Conservation (phyloP, 2,329 filamentous ascomycete species). For the Blastomyces emzantsi region DNA sequence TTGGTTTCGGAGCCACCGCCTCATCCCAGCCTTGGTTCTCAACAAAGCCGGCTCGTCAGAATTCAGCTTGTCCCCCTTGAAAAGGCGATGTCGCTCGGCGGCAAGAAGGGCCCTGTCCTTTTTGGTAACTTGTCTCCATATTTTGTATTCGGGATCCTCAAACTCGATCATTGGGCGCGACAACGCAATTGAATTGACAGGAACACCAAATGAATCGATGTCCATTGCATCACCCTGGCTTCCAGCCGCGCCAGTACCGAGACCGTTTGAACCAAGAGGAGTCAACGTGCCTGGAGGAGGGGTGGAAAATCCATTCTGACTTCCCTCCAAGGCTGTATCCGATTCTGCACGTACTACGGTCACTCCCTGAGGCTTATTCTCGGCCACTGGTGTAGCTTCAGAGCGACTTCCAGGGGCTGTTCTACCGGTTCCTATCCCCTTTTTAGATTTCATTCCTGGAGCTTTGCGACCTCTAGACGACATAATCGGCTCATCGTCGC, state of each 20-base stretch:
- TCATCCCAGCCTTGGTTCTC: conserved; percentile 78
- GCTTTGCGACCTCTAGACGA: conserved; percentile 88
- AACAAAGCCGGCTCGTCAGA: conserved; percentile 78
- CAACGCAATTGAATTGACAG: conserved; percentile 57
- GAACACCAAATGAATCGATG: conserved; percentile 61
- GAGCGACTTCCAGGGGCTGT: conserved; percentile 64
- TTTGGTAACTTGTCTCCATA: conserved; percentile 98
- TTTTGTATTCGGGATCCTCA: conserved; percentile 85
- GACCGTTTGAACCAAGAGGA: conserved; percentile 61
- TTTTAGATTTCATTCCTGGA: conserved; percentile 67
- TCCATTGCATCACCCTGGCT: conserved; percentile 83
- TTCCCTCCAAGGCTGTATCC: conserved; percentile 63
- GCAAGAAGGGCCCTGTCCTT: conserved; percentile 82
- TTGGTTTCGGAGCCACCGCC: conserved; percentile 72
- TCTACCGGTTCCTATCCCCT: conserved; percentile 48
- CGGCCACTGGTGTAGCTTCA: conserved; percentile 59
- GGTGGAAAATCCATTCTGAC: conserved; percentile 74
- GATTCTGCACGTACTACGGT: conserved; percentile 57
- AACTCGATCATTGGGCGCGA: conserved; percentile 68
- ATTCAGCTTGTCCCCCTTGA: conserved; percentile 77
- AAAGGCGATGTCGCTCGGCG: conserved; percentile 76
- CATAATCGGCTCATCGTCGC: conserved; percentile 97
- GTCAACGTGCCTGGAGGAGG: conserved; percentile 71
- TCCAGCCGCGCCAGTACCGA: conserved; percentile 47
- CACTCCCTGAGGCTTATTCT: conserved; percentile 39